Conservation (phyloP, 805 yeast genomes). For the Kregervanrija delftensis region DNA sequence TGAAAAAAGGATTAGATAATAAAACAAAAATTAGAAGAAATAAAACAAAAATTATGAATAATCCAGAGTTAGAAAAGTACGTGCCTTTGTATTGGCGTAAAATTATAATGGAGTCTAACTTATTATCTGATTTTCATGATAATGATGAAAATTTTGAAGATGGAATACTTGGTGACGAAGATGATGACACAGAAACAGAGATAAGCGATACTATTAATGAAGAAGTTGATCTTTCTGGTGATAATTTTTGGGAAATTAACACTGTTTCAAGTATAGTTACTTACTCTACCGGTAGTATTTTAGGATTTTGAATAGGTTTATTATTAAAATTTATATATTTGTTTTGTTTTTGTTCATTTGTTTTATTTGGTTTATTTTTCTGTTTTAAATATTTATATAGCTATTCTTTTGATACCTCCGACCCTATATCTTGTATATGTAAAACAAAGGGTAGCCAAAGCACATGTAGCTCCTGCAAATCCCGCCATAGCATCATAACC, state of each 20-base stretch:
- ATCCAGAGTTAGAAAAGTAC: constrained; percentile 24
- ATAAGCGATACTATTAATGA: constrained; percentile 1
- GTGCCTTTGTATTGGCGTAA: constrained; percentile 25
- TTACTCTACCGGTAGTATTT: constrained; percentile 21
- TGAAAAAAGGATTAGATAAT: background rate
- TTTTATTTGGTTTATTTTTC: too few relatives aligned
- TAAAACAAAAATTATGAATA: constrained; percentile 17
- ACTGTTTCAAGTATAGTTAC: constrained; percentile 20
- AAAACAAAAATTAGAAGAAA: background rate
- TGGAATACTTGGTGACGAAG: background rate
- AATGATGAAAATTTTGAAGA: background rate
- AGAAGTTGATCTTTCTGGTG: constrained; percentile 2
- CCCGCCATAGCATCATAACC: constrained; percentile 27
- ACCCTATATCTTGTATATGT: constrained; percentile 15
- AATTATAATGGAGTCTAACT: constrained; percentile 20
- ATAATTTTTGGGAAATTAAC: constrained; percentile 22
- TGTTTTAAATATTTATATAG: too few relatives aligned
- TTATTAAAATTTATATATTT: background rate
- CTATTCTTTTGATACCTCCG: constrained; percentile 12
- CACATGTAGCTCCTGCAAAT: constrained; percentile 27
- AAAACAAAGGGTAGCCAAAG: constrained; percentile 16
- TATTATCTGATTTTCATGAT: constrained; percentile 15
- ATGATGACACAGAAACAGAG: constrained; percentile 3
- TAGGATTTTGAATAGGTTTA: constrained; percentile 15
- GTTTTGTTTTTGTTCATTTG: too few relatives aligned